phyloP scores from a whole-genome alignment of 495 filamentous ascomycete species.

The Annulohypoxylon stygium region DNA sequence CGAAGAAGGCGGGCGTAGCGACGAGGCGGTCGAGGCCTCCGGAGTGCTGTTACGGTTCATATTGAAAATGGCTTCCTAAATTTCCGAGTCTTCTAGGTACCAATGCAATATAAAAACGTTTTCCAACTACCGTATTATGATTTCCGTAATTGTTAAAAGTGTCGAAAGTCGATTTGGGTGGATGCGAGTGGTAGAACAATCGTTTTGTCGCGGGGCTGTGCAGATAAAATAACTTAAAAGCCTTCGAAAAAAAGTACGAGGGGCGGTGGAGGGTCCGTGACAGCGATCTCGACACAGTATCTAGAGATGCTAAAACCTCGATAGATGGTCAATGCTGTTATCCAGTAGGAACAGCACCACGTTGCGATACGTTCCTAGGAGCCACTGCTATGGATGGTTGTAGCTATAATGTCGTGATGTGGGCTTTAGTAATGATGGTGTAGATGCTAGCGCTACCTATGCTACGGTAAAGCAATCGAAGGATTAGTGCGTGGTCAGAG shows the following conservation, averaged over 20 bases:
- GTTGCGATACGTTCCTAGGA: not conserved
- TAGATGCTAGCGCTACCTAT: slow-evolving; percentile 17
- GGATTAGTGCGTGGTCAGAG: slow-evolving; percentile 21
- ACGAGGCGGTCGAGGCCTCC: slow-evolving; percentile 83
- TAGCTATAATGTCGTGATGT: slow-evolving; percentile 19
- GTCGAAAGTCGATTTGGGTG: not conserved
- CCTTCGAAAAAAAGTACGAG: slow-evolving; percentile 47
- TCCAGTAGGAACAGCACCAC: slow-evolving; percentile 1
- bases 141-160: slow-evolving; percentile 2
- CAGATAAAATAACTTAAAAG: slow-evolving; percentile 54
- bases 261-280: slow-evolving; percentile 48
- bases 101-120: slow-evolving; percentile 19
- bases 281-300: slow-evolving; percentile 37
- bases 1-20: slow-evolving; percentile 89
- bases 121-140: slow-evolving; percentile 8
- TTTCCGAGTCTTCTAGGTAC: slow-evolving; percentile 27
- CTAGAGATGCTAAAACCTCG: slow-evolving; percentile 45
- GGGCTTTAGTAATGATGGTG: slow-evolving; percentile 4
- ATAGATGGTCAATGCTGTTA: not conserved
- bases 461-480: slow-evolving; percentile 17
- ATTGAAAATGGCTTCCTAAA: slow-evolving; percentile 51
- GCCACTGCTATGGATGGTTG: not conserved
- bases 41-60: slow-evolving; percentile 98
- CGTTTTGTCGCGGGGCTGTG: slow-evolving; percentile 42
- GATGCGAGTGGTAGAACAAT: not conserved